Evolutionary conservation across 1,284 basidiomycete genomes (phyloP), one percentile per base, ranked within the genome.

Genomic region (Xerocomus amazonicus): DNA sequence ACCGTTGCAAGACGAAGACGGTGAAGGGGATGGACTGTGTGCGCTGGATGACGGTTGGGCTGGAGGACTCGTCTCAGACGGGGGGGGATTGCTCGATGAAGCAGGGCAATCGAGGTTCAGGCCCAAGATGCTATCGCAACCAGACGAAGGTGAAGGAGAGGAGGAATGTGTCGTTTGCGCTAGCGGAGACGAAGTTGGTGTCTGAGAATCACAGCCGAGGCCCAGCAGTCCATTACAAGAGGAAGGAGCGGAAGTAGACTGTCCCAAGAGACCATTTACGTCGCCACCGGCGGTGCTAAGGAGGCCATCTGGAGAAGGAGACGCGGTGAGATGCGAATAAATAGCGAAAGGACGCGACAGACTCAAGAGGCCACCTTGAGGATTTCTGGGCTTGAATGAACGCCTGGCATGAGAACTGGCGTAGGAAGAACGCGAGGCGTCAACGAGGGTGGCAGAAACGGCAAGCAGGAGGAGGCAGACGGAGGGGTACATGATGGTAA

Each of bases 321-420:
- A 17, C 0, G 4, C 2, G 42, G 38, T 35, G 23, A 17, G 16
- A 45, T 10, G n/a, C 7, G 28, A 8, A 4, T 4, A 9, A 12
- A 17, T 14, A 17, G 32, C 7, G 9, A 40, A 10, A 6, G 23
- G 5, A 27, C 16, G 5, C 1, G 29, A 47, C 59, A 44, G 3
- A 55, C 62, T 55, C 47, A 65, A 43, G 6, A 45, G 34, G 17
- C 33, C 41, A 19, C 51, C 49, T 34, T 43, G 47, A 16, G 55
- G 33, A n/a, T 40, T 42, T 54, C 64, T 60, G 37, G 65, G 66
- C 54, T 59, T 70, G 46, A 66, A 56, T 9, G 75, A 73, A 23
- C 73, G 70, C 40, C 77, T 68, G 12, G 72, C 67, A 68, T 78
- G 74, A 4, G 73, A 70, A 31, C 65, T 56, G 19, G 57, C 45